Percentiles rank a stretch among this genome's conserved stretches.
Evolutionary conservation across 2,329 filamentous ascomycete species (phyloP).

Genomic region (Blastomyces gilchristii): DNA sequence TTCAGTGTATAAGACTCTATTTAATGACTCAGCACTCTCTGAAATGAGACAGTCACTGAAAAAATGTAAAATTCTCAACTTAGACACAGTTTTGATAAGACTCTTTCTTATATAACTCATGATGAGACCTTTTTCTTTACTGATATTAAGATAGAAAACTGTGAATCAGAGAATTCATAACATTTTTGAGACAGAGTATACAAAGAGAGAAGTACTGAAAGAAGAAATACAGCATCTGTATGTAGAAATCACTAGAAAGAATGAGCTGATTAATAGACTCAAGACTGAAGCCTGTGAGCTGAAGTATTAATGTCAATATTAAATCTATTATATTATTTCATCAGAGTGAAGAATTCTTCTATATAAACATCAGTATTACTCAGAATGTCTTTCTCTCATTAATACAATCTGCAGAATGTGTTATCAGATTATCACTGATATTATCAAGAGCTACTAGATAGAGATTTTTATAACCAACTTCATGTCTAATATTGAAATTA

Average conservation of each 20-base stretch:
- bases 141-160: conserved; percentile 9
- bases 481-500: too few relatives aligned
- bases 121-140: not conserved
- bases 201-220: not conserved
- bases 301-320: not conserved
- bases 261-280: not conserved
- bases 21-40: not conserved
- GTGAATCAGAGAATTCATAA: conserved; percentile 7
- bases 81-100: not conserved
- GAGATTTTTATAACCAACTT: too few relatives aligned
- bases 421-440: too few relatives aligned
- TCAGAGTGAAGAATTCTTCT: too few relatives aligned
- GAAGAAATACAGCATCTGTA: conserved; percentile 4
- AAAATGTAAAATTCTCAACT: too few relatives aligned
- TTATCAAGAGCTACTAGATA: too few relatives aligned
- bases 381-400: too few relatives aligned
- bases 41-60: not conserved
- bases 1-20: not conserved
- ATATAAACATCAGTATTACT: too few relatives aligned
- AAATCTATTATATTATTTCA: too few relatives aligned
- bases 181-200: conserved; percentile 4
- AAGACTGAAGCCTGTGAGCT: not conserved
- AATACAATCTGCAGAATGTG: too few relatives aligned
- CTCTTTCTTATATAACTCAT: not conserved
- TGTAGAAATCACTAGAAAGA: conserved; percentile 2